Evolutionary conservation across 176 grass and related monocot species (phyloP), one percentile per base, ranked within the genome.

Genomic region (Thinopyrum elongatum): DNA sequence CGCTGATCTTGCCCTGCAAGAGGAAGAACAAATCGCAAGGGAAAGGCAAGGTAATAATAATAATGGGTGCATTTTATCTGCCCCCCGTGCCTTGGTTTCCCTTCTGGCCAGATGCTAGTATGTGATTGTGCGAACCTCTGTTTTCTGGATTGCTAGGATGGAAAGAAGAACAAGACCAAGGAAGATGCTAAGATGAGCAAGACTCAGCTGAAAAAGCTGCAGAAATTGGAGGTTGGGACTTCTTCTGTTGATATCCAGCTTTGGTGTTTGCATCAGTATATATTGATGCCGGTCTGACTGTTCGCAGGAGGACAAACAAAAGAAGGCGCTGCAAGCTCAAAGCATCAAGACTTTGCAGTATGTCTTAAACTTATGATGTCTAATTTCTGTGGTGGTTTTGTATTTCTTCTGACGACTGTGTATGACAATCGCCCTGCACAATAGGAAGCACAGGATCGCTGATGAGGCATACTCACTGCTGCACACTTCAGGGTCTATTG

Each of bases 401-500:
- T 15, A 21, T 80, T 58, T 80, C 41, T 57, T 60, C 68, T 88
- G 64, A 82, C 57, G 34, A 27, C 13, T 59, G 6, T 83, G 34
- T 87, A 74, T 46, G 49, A 83, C 25, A 55, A 28, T 91, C 9
- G 27, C 67, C 51, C 39, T 33, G 41, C 33, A 21, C 38, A 42
- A 81, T 69, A 98, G 97, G 92, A 91, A 96, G 78, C 89, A 91
- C 87, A 94, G 90, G 87, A 90, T 99, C 72, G 77, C 84, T 34
- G 94, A 96, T 87, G 79, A 86, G 83, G 90, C 78, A 63, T 81
- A 88, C 83, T 91, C 92, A 17, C 76, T 98, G 86, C 84, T 98
- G 23, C 92, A 86, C 88, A 89, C 97, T 88, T 94, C 97, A 31
- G 94, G 94, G 61, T 95, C 90, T 84, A 98, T 98, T 60, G 97